Evolutionary conservation across 129 eudicot species (phyloP).

Genomic region (Tagetes erecta): DNA sequence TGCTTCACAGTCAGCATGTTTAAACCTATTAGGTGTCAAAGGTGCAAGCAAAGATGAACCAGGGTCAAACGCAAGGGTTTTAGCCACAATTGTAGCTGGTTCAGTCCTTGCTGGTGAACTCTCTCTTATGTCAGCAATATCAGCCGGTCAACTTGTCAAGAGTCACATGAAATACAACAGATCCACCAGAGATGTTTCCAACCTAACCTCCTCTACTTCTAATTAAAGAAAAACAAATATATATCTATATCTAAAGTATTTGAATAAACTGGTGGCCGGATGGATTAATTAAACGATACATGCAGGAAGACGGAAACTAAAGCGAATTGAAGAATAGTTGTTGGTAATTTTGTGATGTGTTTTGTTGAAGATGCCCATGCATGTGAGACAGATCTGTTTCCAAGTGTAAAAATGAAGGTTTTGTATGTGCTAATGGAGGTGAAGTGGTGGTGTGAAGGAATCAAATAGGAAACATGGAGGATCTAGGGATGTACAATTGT

Average conservation of each 20-base stretch:
- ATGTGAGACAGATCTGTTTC: constrained; percentile 39
- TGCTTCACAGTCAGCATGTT: constrained; percentile 79
- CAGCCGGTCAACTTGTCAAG: constrained; percentile 77
- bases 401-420: constrained; percentile 36
- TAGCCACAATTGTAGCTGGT: constrained; percentile 69
- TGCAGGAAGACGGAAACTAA: neutral
- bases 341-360: neutral
- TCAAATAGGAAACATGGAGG: constrained; percentile 26
- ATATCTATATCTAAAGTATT: neutral
- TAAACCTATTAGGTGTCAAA: constrained; percentile 72
- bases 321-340: neutral
- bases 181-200: constrained; percentile 52
- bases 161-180: constrained; percentile 83
- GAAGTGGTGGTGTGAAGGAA: constrained; percentile 12
- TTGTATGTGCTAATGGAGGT: constrained; percentile 23
- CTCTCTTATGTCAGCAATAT: constrained; percentile 70
- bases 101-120: constrained; percentile 83
- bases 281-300: neutral
- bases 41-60: constrained; percentile 62
- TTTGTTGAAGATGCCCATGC: constrained; percentile 36
- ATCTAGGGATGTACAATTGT: constrained; percentile 18
- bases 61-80: constrained; percentile 65
- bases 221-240: too few relatives aligned
- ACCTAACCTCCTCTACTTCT: constrained; percentile 23
- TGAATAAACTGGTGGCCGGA: neutral